Conservation (phyloP, 805 yeast species). For the Starmerella stigmatis region DNA sequence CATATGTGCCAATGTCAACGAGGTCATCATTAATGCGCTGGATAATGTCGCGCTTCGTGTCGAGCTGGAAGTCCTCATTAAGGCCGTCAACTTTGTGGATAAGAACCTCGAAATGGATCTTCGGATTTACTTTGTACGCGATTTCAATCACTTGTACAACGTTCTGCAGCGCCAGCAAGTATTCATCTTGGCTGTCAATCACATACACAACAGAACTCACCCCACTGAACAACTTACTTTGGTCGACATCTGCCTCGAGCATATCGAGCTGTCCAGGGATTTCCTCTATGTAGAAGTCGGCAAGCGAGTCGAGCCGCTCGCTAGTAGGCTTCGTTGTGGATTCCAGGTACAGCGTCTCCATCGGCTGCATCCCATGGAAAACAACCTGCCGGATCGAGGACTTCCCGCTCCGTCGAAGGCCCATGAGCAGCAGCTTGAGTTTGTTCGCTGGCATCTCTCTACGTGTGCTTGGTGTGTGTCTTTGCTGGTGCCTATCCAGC, state of each 20-base stretch:
- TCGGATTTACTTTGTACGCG: constrained; percentile 75
- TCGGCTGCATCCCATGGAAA: constrained; percentile 91
- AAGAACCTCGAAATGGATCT: constrained; percentile 78
- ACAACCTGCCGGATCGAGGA: constrained; percentile 93
- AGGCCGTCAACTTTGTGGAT: constrained; percentile 95
- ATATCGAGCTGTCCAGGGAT: constrained; percentile 88
- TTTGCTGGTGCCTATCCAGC: no score
- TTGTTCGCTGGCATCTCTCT: neutral
- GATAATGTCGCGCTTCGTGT: constrained; percentile 93
- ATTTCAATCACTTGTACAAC: constrained; percentile 78
- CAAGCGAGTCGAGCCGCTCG: constrained; percentile 72
- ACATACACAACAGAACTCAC: constrained; percentile 91
- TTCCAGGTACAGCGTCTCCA: constrained; percentile 83
- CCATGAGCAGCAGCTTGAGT: constrained; percentile 56
- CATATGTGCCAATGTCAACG: constrained; percentile 78
- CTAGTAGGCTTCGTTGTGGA: constrained; percentile 81
- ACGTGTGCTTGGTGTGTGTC: no score
- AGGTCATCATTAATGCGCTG: constrained; percentile 91
- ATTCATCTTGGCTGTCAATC: constrained; percentile 92
- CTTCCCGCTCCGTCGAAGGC: constrained; percentile 69
- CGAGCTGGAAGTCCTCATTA: constrained; percentile 84
- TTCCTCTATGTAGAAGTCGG: constrained; percentile 83
- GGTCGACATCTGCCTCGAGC: constrained; percentile 73
- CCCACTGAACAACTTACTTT: constrained; percentile 58
- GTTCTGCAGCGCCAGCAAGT: constrained; percentile 80